phyloP scores from a whole-genome alignment of 1,284 basidiomycete species.

The Ustilago hordei region DNA sequence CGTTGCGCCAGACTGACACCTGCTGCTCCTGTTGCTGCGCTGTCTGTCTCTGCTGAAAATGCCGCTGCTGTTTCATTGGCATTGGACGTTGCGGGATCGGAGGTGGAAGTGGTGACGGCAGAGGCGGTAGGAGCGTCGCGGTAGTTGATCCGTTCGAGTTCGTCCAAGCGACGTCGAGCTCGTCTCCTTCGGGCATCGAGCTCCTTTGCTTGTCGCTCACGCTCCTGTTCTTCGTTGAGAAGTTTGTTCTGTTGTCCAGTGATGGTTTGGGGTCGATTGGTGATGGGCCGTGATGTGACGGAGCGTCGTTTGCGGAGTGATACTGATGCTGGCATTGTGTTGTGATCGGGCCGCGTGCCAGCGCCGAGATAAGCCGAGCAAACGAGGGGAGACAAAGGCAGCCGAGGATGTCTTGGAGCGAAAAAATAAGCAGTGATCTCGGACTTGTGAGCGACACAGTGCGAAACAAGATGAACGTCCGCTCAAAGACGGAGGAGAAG shows the following conservation, averaged over 20 bases:
- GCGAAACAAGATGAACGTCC: background rate
- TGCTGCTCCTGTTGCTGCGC: background rate
- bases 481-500: background rate
- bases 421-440: background rate
- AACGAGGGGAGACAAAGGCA: background rate
- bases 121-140: conserved; percentile 31
- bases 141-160: conserved; percentile 49
- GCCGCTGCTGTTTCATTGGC: background rate
- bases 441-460: too few species aligned
- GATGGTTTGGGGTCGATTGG: conserved; percentile 50
- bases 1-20: conserved; percentile 32
- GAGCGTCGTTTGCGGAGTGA: conserved; percentile 43
- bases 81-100: conserved; percentile 3
- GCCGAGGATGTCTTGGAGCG: background rate
- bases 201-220: conserved; percentile 41
- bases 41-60: conserved; percentile 3
- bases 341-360: background rate
- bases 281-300: conserved; percentile 34
- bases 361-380: background rate
- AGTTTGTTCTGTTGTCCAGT: conserved; percentile 42
- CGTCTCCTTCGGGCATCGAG: conserved; percentile 40
- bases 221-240: conserved; percentile 41
- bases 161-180: conserved; percentile 38
- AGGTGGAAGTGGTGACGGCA: conserved; percentile 5
- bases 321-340: conserved; percentile 29